Evolutionary conservation across 2,329 filamentous ascomycete species (phyloP), one percentile per base, ranked within the genome.

Genomic region (Diaporthe sp.): DNA sequence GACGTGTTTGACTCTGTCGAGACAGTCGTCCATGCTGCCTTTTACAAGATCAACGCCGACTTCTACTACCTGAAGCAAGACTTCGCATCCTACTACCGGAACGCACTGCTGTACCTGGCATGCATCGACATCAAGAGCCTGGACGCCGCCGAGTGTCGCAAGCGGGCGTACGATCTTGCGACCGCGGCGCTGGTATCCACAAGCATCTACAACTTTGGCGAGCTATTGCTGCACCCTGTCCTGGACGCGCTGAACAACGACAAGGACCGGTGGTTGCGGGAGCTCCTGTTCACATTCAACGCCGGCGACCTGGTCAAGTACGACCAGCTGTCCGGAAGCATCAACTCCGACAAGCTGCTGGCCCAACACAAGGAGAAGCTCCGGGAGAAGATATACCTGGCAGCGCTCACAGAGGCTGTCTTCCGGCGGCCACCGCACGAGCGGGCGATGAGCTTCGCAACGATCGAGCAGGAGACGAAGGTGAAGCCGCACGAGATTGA

Each of bases 181-280:
- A 93, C 98, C 72, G 95, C 97, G 39, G 97, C 97, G 13, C 90
- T 99, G 12, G 94, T 98, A 53, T 98, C 96, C 69, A 94, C 96
- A 81, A 95, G 92, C 81, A 99, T 98, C 87, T 98, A 99, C 91
- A 99, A 99, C 88, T 99, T 99, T 81, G 97, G 97, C 84, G 97
- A 99, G 88, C 93, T 99, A n/a, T 92, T 99, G 44, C 91, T 99
- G 79, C 97, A 99, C 84, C 97, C 97, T 4, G 98, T 99, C 82
- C 92, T 99, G 78, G 94, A 98, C 82, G 93, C 94, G 28, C 91
- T 99, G 71, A 82, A 83, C 34, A 89, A 89, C 81, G 91, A 93
- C 80, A 92, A 93, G 34, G 91, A 97, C 83, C 89, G 92, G 70
- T 99, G 97, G 97, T 90, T 99, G 78, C 94, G 95, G 78, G 94